Evolutionary conservation across 176 grass and related monocot species (phyloP).

Genomic region (Bonia amplexicaulis): DNA sequence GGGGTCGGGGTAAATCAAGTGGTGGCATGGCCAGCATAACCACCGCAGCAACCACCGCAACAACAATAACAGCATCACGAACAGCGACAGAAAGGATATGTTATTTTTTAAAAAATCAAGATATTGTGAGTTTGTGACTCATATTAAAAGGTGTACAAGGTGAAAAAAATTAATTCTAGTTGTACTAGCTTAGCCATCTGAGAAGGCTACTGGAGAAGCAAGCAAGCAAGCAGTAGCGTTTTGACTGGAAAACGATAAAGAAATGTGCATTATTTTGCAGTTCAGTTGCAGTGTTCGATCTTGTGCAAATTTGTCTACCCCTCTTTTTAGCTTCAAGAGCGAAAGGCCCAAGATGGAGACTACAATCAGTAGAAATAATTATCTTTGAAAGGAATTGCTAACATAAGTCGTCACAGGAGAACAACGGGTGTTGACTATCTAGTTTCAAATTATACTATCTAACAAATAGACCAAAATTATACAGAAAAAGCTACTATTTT

Average conservation of each 20-base stretch:
- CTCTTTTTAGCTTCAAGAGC: neutral
- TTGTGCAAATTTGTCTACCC: slow-evolving; percentile 5
- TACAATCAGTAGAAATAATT: neutral
- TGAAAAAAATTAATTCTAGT: neutral
- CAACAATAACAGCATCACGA: slow-evolving; percentile 19
- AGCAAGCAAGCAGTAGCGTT: neutral
- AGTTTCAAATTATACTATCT: neutral
- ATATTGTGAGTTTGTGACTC: neutral
- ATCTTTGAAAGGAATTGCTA: slow-evolving; percentile 11
- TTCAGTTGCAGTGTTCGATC: slow-evolving; percentile 16
- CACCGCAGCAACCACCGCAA: slow-evolving; percentile 27
- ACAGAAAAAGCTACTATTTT: neutral
- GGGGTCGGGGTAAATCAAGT: slow-evolving; percentile 8
- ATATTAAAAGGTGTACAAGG: neutral
- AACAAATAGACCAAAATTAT: slow-evolving; percentile 1
- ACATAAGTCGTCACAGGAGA: slow-evolving; percentile 30
- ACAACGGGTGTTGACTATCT: slow-evolving; percentile 36
- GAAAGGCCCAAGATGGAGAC: slow-evolving; percentile 22
- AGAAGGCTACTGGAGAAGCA: neutral
- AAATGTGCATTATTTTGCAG: slow-evolving; percentile 16
- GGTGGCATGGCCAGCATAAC: slow-evolving; percentile 37
- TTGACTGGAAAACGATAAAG: slow-evolving; percentile 39
- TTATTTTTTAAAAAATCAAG: neutral
- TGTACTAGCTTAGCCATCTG: neutral
- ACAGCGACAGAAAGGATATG: slow-evolving; percentile 27